Conservation (phyloP, 257 asterid genomes). For the Gardenia jasminoides region DNA sequence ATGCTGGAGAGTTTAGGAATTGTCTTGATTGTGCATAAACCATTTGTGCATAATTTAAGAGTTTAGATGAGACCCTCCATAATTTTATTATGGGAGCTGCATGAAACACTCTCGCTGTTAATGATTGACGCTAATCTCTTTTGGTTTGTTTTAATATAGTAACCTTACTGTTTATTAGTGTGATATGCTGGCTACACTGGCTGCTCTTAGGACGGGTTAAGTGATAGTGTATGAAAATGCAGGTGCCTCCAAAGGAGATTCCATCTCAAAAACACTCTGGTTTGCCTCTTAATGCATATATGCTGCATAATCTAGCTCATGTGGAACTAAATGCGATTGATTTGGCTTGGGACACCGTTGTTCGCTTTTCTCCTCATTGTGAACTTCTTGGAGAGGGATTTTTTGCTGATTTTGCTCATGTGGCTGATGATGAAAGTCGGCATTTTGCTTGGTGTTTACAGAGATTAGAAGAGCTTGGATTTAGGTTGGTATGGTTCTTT, state of each 20-base stretch:
- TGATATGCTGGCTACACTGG: not conserved
- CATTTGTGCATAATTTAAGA: too few relatives aligned
- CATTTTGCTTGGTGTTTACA: conserved; percentile 96
- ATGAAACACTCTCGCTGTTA: not conserved
- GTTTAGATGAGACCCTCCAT: too few relatives aligned
- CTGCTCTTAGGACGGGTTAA: not conserved
- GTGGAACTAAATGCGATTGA: conserved; percentile 96
- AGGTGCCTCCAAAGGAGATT: conserved; percentile 89
- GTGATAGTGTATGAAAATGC: conserved; percentile 10
- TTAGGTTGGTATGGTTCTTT: conserved; percentile 39
- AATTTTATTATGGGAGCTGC: not conserved
- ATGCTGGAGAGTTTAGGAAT: not conserved
- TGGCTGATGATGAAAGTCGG: conserved; percentile 96
- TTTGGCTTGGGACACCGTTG: conserved; percentile 99
- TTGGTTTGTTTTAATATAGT: not conserved
- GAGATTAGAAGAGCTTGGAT: conserved; percentile 86
- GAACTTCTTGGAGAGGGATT: conserved; percentile 84
- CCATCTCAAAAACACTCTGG: conserved; percentile 72
- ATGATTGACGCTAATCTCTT: not conserved
- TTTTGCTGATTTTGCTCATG: conserved; percentile 92
- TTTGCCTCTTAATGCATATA: conserved; percentile 82
- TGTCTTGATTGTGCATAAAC: too few relatives aligned
- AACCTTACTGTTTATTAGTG: not conserved
- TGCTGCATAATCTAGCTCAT: conserved; percentile 97
- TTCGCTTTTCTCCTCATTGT: conserved; percentile 68